phyloP scores from a whole-genome alignment of 495 filamentous ascomycete genomes.

The Penicillium canariense region DNA sequence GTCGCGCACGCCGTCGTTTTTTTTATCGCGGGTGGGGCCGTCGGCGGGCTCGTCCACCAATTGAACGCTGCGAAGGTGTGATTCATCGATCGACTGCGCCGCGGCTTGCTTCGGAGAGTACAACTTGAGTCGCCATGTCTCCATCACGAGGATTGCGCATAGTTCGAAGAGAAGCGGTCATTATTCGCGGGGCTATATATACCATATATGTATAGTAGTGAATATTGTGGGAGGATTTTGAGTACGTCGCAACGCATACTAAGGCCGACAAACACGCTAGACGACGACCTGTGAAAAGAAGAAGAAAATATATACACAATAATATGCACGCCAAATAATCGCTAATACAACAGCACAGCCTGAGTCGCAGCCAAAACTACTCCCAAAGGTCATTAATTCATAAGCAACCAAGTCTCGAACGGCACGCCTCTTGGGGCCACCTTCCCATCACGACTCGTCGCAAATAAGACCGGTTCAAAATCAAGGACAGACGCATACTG shows the following conservation, averaged over 20 bases:
- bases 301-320: not conserved
- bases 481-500: slow-evolving; percentile 45
- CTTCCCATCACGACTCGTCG: slow-evolving; percentile 24
- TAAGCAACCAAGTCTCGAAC: slow-evolving; percentile 44
- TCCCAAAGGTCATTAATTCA: slow-evolving; percentile 15
- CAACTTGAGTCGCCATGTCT: too few species aligned
- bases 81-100: slow-evolving; percentile 10
- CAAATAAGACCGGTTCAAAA: slow-evolving; percentile 42
- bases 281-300: too few species aligned
- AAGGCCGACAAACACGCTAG: not conserved
- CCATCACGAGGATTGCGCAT: too few species aligned
- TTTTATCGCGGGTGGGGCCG: slow-evolving; percentile 18
- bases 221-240: too few species aligned
- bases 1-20: slow-evolving; percentile 16
- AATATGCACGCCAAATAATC: not conserved
- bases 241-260: too few species aligned
- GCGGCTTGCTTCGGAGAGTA: too few species aligned
- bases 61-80: slow-evolving; percentile 13
- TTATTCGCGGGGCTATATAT: too few species aligned
- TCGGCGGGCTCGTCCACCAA: slow-evolving; percentile 12
- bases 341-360: not conserved
- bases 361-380: not conserved
- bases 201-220: too few species aligned
- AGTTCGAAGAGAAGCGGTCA: too few species aligned
- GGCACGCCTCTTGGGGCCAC: slow-evolving; percentile 31